A percentile compares a stretch with the other conserved stretches of the same genome.
These are phyloP conservation scores for Capsicum pubescens DNA, from an alignment of 257 asterid species.

Conservation along the genomic window DNA sequence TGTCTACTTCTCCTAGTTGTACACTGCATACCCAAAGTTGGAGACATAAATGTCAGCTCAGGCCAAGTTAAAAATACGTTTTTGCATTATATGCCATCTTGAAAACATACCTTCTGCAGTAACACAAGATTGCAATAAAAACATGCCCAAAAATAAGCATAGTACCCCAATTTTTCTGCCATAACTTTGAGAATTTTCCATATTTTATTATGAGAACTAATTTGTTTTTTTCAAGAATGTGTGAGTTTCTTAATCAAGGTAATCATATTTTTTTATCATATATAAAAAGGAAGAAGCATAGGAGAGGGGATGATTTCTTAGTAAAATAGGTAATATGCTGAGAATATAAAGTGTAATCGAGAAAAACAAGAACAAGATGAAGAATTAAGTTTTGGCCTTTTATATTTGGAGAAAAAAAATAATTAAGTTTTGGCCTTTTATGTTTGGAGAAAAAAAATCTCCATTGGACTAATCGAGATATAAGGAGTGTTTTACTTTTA, in stretches of 20 bases:
- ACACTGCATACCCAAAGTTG: not conserved
- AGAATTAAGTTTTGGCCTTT: not conserved
- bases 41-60: not conserved
- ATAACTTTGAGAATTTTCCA: slow-evolving; percentile 36
- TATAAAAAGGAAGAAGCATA: not conserved
- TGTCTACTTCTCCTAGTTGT: too few relatives aligned
- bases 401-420: not conserved
- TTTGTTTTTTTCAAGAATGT: not conserved
- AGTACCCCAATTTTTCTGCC: slow-evolving; percentile 5
- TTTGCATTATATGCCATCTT: not conserved
- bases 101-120: slow-evolving; percentile 51
- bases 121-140: slow-evolving; percentile 34
- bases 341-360: slow-evolving; percentile 40
- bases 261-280: slow-evolving; percentile 2
- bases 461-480: not conserved
- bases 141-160: slow-evolving; percentile 31
- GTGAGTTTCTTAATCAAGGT: not conserved
- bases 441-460: not conserved
- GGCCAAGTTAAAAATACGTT: not conserved
- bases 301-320: slow-evolving; percentile 22
- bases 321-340: slow-evolving; percentile 41
- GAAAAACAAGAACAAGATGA: slow-evolving; percentile 42
- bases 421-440: not conserved
- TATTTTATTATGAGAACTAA: not conserved
- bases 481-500: too few relatives aligned